A percentile compares a stretch with the other conserved stretches of the same genome.
phyloP scores from a whole-genome alignment of 495 filamentous ascomycete species.

The Clohesyomyces aquaticus region DNA sequence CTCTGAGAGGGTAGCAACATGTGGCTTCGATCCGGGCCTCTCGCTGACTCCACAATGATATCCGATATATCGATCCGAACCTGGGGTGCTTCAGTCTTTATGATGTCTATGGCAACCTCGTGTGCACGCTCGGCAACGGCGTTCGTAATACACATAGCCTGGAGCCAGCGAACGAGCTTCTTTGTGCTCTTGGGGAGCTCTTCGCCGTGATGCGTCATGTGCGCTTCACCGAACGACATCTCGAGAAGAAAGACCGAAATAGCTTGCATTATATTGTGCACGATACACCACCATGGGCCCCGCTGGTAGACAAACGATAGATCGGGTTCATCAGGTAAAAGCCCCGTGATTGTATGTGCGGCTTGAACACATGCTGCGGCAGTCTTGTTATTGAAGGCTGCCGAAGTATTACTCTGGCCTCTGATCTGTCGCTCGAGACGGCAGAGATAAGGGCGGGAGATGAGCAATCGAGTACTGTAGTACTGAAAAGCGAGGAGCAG shows the following conservation, averaged over 20 bases:
- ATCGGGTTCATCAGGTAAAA: conserved; percentile 11
- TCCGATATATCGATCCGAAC: too few relatives aligned
- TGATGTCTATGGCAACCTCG: too few relatives aligned
- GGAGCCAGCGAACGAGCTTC: conserved; percentile 26
- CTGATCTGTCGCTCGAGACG: conserved; percentile 8
- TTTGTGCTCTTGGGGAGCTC: neutral
- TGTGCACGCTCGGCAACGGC: neutral
- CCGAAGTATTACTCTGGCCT: conserved; percentile 3
- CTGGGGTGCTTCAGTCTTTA: too few relatives aligned
- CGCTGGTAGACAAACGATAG: conserved; percentile 5
- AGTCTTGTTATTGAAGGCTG: conserved; percentile 4
- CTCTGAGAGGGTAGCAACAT: too few relatives aligned
- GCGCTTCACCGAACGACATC: conserved; percentile 4
- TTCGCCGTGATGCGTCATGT: neutral
- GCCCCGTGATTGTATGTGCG: neutral
- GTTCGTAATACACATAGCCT: neutral
- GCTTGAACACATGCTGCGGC: conserved; percentile 23
- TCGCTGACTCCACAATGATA: too few relatives aligned
- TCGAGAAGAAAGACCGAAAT: conserved; percentile 32
- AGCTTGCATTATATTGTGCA: conserved; percentile 37
- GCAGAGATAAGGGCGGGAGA: conserved; percentile 21
- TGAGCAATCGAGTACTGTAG: conserved; percentile 10
- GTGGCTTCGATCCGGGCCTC: too few relatives aligned
- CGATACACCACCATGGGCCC: conserved; percentile 29
- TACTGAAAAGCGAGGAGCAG: conserved; percentile 13